Conservation (phyloP, 2,329 filamentous ascomycete genomes). For the Fusarium chaquense region DNA sequence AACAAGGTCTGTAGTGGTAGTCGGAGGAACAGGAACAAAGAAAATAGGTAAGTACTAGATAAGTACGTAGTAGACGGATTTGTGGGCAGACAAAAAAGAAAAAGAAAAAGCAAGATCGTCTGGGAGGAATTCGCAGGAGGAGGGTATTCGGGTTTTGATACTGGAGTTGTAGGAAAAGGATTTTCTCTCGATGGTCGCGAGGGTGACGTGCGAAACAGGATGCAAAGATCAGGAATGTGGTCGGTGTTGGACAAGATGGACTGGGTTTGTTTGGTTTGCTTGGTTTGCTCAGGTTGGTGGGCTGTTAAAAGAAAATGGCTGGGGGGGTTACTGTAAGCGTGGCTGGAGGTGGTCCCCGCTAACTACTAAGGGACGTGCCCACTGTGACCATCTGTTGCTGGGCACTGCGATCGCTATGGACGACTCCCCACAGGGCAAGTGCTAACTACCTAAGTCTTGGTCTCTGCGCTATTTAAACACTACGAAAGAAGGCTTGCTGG, state of each 20-base stretch:
- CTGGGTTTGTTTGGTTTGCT: conserved; percentile 33
- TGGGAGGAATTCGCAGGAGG: conserved; percentile 16
- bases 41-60: neutral
- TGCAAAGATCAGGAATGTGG: conserved; percentile 48
- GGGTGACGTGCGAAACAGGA: conserved; percentile 48
- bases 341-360: conserved; percentile 48
- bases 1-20: conserved; percentile 24
- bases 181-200: conserved; percentile 36
- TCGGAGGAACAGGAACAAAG: conserved; percentile 24
- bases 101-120: conserved; percentile 22
- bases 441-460: conserved; percentile 14
- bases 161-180: conserved; percentile 22
- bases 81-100: conserved; percentile 7
- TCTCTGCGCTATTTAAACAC: conserved; percentile 34
- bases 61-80: conserved; percentile 19
- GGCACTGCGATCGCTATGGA: conserved; percentile 27
- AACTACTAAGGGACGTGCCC: conserved; percentile 42
- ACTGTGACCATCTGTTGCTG: conserved; percentile 34
- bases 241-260: conserved; percentile 41
- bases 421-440: conserved; percentile 23
- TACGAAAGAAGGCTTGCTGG: conserved; percentile 23
- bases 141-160: conserved; percentile 30
- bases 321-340: conserved; percentile 47
- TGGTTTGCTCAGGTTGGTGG: conserved; percentile 22
- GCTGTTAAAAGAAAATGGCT: conserved; percentile 44